phyloP scores from a whole-genome alignment of 2,329 filamentous ascomycete genomes.

The Aspergillus novofumigatus region DNA sequence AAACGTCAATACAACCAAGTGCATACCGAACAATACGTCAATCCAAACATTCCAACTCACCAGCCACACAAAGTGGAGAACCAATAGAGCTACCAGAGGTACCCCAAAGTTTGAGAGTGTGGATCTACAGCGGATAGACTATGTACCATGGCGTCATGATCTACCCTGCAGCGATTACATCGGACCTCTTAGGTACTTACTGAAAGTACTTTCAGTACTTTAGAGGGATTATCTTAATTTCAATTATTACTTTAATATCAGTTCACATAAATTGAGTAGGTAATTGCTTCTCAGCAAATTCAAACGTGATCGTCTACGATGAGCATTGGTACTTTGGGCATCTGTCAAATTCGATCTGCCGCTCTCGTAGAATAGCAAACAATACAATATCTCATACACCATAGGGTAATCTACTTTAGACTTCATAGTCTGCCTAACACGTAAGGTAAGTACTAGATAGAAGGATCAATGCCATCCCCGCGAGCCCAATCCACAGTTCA shows the following conservation, averaged over 20 bases:
- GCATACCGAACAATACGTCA: too few relatives aligned
- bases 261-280: neutral
- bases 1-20: neutral
- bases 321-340: neutral
- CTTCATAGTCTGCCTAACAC: neutral
- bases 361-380: too few relatives aligned
- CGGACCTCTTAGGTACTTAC: neutral
- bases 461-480: too few relatives aligned
- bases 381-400: too few relatives aligned
- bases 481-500: too few relatives aligned
- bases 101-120: neutral
- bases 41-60: neutral
- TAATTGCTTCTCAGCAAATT: neutral
- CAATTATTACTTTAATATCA: neutral
- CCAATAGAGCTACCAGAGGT: neutral
- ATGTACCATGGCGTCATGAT: neutral
- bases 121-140: neutral
- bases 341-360: neutral
- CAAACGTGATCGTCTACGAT: neutral
- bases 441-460: neutral
- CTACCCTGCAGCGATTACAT: neutral
- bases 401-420: too few relatives aligned
- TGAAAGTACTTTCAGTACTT: neutral
- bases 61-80: neutral
- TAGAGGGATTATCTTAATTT: too few relatives aligned